These are phyloP conservation scores for Ammopiptanthus mongolicus DNA, from an alignment of 306 rosid genomes.

Conservation along the genomic window DNA sequence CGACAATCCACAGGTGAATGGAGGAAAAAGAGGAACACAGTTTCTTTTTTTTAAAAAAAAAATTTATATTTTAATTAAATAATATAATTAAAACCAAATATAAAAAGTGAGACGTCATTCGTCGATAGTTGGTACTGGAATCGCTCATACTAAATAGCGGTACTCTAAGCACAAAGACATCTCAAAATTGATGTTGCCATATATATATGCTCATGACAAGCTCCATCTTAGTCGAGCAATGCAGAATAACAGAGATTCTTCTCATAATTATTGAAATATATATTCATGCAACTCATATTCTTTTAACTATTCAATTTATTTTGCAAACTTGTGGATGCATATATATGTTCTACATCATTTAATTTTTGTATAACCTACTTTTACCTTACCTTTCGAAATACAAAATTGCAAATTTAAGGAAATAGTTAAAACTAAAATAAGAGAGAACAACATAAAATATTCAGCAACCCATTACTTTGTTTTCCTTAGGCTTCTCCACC, in stretches of 20 bases:
- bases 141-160: no score
- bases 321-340: neutral
- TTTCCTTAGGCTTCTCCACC: conserved; percentile 34
- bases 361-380: neutral
- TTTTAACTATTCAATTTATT: neutral
- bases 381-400: neutral
- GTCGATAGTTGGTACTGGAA: no score
- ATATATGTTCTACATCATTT: neutral
- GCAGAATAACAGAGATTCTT: no score
- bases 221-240: neutral
- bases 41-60: no score
- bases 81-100: no score
- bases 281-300: neutral
- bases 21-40: no score
- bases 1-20: no score
- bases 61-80: no score
- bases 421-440: no score
- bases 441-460: neutral
- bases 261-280: no score
- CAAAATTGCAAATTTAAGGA: neutral
- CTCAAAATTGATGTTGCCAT: neutral
- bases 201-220: neutral
- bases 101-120: no score
- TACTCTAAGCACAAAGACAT: neutral
- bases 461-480: conserved; percentile 64